Conservation (phyloP, 352 stramenopile species). For the Elongisporangium senticosum region DNA sequence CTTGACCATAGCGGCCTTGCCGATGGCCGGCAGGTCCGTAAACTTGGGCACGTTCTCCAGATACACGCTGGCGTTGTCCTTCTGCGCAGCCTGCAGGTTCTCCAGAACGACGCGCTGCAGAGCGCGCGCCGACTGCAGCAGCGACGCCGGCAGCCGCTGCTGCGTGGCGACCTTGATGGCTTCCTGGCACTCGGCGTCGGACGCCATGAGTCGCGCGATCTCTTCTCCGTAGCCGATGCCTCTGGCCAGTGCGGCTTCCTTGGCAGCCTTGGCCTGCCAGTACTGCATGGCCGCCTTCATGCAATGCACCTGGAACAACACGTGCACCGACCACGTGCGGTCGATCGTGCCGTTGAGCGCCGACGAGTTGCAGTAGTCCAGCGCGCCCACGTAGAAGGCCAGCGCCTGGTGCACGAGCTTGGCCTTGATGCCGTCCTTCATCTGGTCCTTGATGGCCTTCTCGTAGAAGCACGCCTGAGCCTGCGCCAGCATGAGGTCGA, state of each 20-base stretch:
- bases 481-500: constrained; percentile 76
- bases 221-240: constrained; percentile 74
- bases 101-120: constrained; percentile 57
- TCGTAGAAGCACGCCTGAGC: constrained; percentile 90
- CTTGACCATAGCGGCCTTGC: constrained; percentile 68
- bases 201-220: constrained; percentile 52
- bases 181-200: constrained; percentile 47
- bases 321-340: constrained; percentile 54
- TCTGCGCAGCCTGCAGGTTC: constrained; percentile 45
- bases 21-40: constrained; percentile 42
- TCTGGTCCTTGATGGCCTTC: constrained; percentile 87
- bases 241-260: constrained; percentile 40
- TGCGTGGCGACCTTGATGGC: constrained; percentile 53
- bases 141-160: constrained; percentile 51
- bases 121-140: constrained; percentile 47
- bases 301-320: constrained; percentile 66
- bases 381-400: constrained; percentile 50
- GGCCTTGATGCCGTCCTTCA: constrained; percentile 78
- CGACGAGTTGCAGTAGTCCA: constrained; percentile 55
- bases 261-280: constrained; percentile 66
- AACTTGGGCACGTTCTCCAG: constrained; percentile 66
- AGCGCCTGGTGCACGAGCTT: constrained; percentile 78
- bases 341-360: constrained; percentile 46
- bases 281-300: constrained; percentile 74
- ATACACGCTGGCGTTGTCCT: constrained; percentile 83